Conservation (phyloP, 2,329 filamentous ascomycete genomes). For the Dothistroma septosporum region DNA sequence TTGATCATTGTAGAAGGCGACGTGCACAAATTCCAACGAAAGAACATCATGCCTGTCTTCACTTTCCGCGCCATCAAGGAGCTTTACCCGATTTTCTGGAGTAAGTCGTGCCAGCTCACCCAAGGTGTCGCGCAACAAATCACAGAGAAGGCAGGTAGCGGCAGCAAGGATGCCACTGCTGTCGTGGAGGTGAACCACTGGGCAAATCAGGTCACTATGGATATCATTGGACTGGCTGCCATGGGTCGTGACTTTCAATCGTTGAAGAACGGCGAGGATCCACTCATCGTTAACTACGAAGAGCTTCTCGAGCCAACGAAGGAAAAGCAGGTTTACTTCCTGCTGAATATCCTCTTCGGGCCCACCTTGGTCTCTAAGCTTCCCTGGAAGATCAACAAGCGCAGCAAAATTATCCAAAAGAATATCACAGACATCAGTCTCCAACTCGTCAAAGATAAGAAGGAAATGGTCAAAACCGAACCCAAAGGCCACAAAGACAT, state of each 20-base stretch:
- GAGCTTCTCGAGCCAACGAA: conserved; percentile 44
- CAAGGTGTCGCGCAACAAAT: conserved; percentile 56
- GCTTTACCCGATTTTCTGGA: conserved; percentile 71
- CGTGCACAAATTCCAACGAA: conserved; percentile 55
- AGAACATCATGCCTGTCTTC: conserved; percentile 76
- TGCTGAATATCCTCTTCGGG: conserved; percentile 39
- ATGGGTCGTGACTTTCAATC: conserved; percentile 44
- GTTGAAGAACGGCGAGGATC: conserved; percentile 40
- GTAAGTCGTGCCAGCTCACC: conserved; percentile 66
- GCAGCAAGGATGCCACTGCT: conserved; percentile 15
- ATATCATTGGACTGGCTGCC: conserved; percentile 46
- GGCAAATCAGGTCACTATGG: conserved; percentile 43
- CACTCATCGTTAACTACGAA: conserved; percentile 41
- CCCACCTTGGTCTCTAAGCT: conserved; percentile 39
- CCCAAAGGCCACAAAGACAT: conserved; percentile 39
- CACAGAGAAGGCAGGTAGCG: conserved; percentile 33
- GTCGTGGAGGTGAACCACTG: conserved; percentile 42
- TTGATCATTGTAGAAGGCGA: conserved; percentile 50
- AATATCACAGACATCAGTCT: conserved; percentile 42
- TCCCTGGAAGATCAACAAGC: conserved; percentile 47
- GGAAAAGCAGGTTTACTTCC: conserved; percentile 47
- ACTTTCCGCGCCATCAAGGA: conserved; percentile 78
- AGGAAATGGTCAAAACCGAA: conserved; percentile 36
- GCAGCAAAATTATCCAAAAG: conserved; percentile 27
- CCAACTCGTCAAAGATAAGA: conserved; percentile 48